Evolutionary conservation across 768 basidiomycete species (phyloP), one percentile per base, ranked within the genome.

Genomic region (Daedaleopsis sinensis): DNA sequence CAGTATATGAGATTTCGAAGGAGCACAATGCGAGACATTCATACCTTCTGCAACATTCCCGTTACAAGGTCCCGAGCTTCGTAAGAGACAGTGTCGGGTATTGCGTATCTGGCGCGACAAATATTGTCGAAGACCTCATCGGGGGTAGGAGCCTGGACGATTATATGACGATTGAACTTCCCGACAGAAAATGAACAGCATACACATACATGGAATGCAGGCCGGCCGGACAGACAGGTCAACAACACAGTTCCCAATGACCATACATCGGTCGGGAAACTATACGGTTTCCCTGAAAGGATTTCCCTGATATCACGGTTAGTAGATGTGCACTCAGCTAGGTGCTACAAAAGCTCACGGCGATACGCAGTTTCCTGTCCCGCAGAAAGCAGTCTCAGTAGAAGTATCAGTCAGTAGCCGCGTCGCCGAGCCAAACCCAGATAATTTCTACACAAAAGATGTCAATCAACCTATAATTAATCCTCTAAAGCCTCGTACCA

Each of bases 181-280:
- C 52, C 13, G 18, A 16, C 6, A 6, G 3, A 55, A 18, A 18
- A n/a, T 19, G 21, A 38, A 27, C 5, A 42, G 39, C 6, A 15
- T 21, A 32, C 18, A 64, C 69, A 48, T 44, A 78, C 80, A 59
- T 76, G 57, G 51, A 76, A 76, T 7, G 78, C 72, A 18, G 70
- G 70, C 13, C 50, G 61, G 3, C 78, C 79, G 6, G 76, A 67
- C 15, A 80, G 58, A 58, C 78, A 78, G 8, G 72, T 70, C 19
- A 78, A 52, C 21, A 78, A 65, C 5, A 82, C 68, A 65, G 77
- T 78, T 5, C 81, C 83, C 27, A 81, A 56, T 1, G 82, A 82
- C 82, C 82, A 84, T 24, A 81, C 38, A 64, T 84, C 83, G 4
- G 74, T 69, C 8, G 73, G 55, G 58, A 75, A 79, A 39, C 73